Base-by-base conservation (phyloP, 2,329 filamentous ascomycete species). In the Epichloe gansuensis region DNA sequence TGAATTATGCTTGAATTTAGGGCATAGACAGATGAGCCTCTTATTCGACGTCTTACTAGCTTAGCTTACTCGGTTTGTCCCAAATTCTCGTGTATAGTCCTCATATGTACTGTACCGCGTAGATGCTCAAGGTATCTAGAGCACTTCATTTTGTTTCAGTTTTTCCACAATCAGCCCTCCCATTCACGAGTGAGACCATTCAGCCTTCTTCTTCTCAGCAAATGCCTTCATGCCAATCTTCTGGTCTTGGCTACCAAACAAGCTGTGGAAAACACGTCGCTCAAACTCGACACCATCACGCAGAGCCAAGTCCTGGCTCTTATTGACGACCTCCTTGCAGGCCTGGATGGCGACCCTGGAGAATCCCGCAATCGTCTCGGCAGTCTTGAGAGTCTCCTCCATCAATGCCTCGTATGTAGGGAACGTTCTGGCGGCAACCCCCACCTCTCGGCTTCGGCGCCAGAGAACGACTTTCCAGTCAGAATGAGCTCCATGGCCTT, bases 161-260 rank as follows among this genome's bases (percentile, higher is more conserved):
- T 28, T 5, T 23, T 25, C 34, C 12, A 15, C 15, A 15, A 2
- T 23, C 35, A 39, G 31, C 13, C 34, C 35, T 43, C 28, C 8
- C 49, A 4, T 13, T 59, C 78, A 94, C 66, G 88, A 82, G 68
- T 96, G 77, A 56, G 78, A 83, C 91, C 93, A 98, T 68, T 93
- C 83, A 0, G 93, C 74, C 78, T 94, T 94, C 74, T 87, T 82
- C 82, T 97, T 97, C 71, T 91, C 87, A 2, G 88, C 86, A 76
- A 98, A 98, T 12, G 93, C 93, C 67, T 84, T 84, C 93, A 97
- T 83, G 69, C 89, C 91, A 68, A 96, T 88, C 77, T 97, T 98
- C 73, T 98, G 93, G 70, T 98, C 93, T 72, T 88, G 81, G 67
- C 86, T 95, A 23, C 91, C 93, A 73, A 98, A 98, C 63, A 96